Evolutionary conservation across 306 rosid species (phyloP), one percentile per base, ranked within the genome.

Genomic region (Rosa chinensis): DNA sequence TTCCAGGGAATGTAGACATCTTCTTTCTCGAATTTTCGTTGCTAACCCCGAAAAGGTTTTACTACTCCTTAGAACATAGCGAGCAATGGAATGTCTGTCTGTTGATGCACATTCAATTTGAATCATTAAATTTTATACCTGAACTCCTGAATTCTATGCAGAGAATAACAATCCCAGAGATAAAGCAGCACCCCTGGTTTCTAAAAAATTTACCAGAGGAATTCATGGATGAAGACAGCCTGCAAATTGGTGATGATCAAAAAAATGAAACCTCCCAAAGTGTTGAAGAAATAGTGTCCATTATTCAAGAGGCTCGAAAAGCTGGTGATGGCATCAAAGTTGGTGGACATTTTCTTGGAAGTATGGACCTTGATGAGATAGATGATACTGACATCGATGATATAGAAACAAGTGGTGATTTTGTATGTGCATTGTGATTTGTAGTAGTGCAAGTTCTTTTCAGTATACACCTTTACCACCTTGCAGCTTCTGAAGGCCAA

Each of bases 81-180:
- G 0, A 7, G 17, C 21, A 4, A n/a, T 6, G 35, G 3, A 73
- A 39, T 74, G 67, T 40, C 39, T 59, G 28, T 75, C 7, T 55
- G 28, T 25, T 44, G 56, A 75, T 59, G 43, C 8, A 66, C 48
- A 66, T 28, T 12, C n/a, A 9, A 63, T 35, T 43, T 28, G 20
- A 62, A 11, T 40, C 4, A 21, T 4, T 74, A 23, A 14, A 23
- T 1, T 66, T 35, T 44, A 35, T n/a, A 25, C 72, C 28, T 74
- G 64, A 16, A 5, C 13, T 23, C 39, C 12, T 28, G 10, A 32
- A 21, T 73, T 67, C 80, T 13, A 4, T 72, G 74, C 87, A 93
- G 99, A 91, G 99, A 90, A 93, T 95, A 75, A 90, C 85, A 7
- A 93, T 96, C 75, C 97, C 96, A 7, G 96, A 91, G 78, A 93